Percentiles rank a stretch among this genome's conserved stretches.
Conservation (phyloP, 148 eudicot species). For the Rhododendron molle region DNA sequence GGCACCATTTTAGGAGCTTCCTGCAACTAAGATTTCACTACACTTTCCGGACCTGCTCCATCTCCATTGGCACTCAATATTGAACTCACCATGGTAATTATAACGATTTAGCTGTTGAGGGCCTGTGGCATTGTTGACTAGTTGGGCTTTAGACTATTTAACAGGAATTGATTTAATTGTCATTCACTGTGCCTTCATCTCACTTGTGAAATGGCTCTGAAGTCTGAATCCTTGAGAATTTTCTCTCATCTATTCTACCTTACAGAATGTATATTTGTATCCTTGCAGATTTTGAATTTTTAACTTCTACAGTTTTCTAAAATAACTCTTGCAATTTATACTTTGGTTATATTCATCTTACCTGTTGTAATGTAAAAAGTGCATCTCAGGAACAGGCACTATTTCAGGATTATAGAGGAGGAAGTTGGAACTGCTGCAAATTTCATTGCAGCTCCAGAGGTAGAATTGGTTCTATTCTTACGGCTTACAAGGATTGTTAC, state of each 20-base stretch:
- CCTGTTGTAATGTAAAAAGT: background rate
- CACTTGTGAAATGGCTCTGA: background rate
- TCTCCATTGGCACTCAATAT: background rate
- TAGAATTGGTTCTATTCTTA: background rate
- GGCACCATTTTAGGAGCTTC: too few relatives aligned
- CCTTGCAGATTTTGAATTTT: background rate
- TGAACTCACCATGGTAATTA: background rate
- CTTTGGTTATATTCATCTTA: background rate
- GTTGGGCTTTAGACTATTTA: background rate
- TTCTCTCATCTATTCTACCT: background rate
- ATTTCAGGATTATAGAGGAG: background rate
- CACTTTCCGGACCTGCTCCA: background rate
- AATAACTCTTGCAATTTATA: background rate
- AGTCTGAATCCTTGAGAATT: background rate
- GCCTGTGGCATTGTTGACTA: background rate
- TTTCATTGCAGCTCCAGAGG: background rate
- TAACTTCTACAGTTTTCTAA: background rate
- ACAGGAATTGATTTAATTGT: background rate
- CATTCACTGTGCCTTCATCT: background rate
- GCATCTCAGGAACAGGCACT: background rate
- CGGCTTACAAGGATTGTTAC: background rate
- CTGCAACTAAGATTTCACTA: too few relatives aligned
- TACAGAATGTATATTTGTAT: background rate
- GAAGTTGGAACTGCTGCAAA: background rate
- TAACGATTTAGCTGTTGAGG: background rate